A percentile compares a stretch with the other conserved stretches of the same genome.
phyloP scores from a whole-genome alignment of 768 basidiomycete genomes.

The Lactarius pseudohatsudake region DNA sequence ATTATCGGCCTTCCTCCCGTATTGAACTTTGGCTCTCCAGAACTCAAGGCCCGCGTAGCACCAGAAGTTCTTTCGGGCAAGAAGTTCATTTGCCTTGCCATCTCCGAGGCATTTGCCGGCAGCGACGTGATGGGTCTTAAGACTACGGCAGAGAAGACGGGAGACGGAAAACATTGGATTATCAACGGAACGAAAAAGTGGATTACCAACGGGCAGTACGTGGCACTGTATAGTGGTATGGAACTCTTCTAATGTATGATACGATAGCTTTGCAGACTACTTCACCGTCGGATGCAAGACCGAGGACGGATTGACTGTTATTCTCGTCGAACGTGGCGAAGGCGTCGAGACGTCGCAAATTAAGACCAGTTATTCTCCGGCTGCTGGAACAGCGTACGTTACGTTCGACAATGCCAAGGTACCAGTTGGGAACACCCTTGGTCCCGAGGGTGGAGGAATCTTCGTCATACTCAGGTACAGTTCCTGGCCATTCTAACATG shows the following conservation, averaged over 20 bases:
- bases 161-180: slow-evolving; percentile 82
- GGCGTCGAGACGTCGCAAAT: slow-evolving; percentile 84
- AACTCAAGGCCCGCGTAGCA: slow-evolving; percentile 53
- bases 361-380: slow-evolving; percentile 85
- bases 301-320: slow-evolving; percentile 76
- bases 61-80: slow-evolving; percentile 68
- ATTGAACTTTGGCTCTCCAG: slow-evolving; percentile 73
- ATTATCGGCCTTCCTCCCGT: slow-evolving; percentile 86
- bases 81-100: slow-evolving; percentile 85
- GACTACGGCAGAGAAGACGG: slow-evolving; percentile 75
- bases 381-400: slow-evolving; percentile 85
- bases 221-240: slow-evolving; percentile 3
- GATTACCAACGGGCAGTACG: slow-evolving; percentile 75
- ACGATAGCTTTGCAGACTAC: slow-evolving; percentile 43
- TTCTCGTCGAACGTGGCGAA: slow-evolving; percentile 79
- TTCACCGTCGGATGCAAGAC: slow-evolving; percentile 78
- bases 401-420: slow-evolving; percentile 85
- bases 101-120: slow-evolving; percentile 87
- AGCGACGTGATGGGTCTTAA: slow-evolving; percentile 80
- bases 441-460: slow-evolving; percentile 72
- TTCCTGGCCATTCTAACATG: background rate
- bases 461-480: slow-evolving; percentile 56
- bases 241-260: slow-evolving; percentile 4
- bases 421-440: slow-evolving; percentile 84
- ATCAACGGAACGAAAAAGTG: slow-evolving; percentile 88